Evolutionary conservation across 2,329 filamentous ascomycete species (phyloP).

Genomic region (Aspergillus alliaceus): DNA sequence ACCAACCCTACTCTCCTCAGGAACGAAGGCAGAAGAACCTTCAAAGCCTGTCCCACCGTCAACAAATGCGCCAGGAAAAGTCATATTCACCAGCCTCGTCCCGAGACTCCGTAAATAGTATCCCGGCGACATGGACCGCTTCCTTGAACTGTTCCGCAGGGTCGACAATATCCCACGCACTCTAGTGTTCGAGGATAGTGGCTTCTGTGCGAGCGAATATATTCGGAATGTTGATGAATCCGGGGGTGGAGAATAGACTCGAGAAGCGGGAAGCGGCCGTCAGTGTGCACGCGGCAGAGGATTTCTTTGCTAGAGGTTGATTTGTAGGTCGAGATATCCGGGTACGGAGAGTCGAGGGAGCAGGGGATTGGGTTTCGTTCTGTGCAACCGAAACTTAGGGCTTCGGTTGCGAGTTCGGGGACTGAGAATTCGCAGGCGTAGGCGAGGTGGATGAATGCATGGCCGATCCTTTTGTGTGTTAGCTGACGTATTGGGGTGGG

Average conservation of each 20-base stretch:
- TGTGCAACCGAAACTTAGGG: conserved; percentile 5
- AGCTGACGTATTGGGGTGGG: too few species aligned
- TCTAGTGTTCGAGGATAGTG: not conserved
- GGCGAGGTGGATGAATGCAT: conserved; percentile 10
- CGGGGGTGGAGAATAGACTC: not conserved
- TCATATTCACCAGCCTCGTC: not conserved
- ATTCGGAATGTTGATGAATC: not conserved
- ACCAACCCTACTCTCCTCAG: not conserved
- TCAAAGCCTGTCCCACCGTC: not conserved
- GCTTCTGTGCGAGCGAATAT: not conserved
- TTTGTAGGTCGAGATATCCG: conserved; percentile 5
- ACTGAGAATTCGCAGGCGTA: conserved; percentile 7
- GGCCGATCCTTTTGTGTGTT: not conserved
- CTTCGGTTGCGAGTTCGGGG: conserved; percentile 1
- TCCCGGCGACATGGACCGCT: not conserved
- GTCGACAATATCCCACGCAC: not conserved
- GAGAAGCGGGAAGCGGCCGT: not conserved
- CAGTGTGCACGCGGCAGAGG: not conserved
- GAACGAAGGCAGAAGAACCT: not conserved
- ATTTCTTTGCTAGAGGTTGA: not conserved
- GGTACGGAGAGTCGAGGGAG: not conserved
- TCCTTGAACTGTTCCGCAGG: not conserved
- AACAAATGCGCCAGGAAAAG: not conserved
- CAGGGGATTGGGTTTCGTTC: not conserved
- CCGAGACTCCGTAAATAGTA: not conserved